Conservation (phyloP, 805 yeast species). For the Wickerhamiella lipophila region DNA sequence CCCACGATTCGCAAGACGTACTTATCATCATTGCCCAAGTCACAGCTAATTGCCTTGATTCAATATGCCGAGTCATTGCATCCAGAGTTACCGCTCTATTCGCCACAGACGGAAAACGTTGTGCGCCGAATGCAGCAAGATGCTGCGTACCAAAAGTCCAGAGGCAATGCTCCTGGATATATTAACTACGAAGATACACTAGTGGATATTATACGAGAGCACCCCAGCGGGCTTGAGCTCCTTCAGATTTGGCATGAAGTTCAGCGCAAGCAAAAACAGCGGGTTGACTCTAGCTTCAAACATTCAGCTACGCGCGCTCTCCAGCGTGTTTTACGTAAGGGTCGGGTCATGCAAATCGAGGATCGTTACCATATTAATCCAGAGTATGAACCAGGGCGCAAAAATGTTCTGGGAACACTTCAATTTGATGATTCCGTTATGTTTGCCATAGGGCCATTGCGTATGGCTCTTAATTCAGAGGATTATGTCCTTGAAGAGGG, state of each 20-base stretch:
- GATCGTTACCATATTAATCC: constrained; percentile 25
- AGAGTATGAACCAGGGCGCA: constrained; percentile 26
- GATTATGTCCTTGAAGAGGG: constrained; percentile 27
- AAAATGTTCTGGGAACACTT: constrained; percentile 25
- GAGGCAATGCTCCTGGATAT: constrained; percentile 13
- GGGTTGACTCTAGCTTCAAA: constrained; percentile 26
- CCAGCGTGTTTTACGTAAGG: constrained; percentile 29
- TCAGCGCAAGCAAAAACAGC: constrained; percentile 21
- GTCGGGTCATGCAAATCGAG: constrained; percentile 25
- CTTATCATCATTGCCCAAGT: constrained; percentile 28
- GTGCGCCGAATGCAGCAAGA: constrained; percentile 28
- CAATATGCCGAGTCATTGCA: constrained; percentile 29
- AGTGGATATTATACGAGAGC: constrained; percentile 25
- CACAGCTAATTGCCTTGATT: constrained; percentile 32
- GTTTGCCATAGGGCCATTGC: constrained; percentile 28
- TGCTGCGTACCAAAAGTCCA: constrained; percentile 18
- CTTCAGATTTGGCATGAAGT: constrained; percentile 19
- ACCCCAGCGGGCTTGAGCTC: constrained; percentile 21
- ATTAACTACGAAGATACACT: constrained; percentile 27
- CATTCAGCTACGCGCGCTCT: constrained; percentile 30
- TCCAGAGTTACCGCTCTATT: constrained; percentile 30
- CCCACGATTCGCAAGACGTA: constrained; percentile 30
- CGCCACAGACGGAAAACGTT: constrained; percentile 28
- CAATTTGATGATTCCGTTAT: constrained; percentile 29
- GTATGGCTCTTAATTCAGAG: constrained; percentile 27